A percentile compares a stretch with the other conserved stretches of the same genome.
Conservation (phyloP, 305 asterid species). For the Petunia hybrid region DNA sequence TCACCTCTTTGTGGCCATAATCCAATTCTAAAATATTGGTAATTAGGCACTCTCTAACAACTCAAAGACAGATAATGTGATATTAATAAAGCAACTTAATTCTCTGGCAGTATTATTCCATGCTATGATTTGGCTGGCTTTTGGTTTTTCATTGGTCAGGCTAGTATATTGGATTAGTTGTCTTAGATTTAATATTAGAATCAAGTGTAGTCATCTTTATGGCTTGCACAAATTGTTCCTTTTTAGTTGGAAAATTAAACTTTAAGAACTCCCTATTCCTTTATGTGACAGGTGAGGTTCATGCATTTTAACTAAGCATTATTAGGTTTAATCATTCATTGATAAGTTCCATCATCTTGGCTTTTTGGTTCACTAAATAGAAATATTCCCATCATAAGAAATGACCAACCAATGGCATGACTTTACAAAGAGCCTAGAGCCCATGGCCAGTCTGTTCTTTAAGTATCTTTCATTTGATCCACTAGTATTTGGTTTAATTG, state of each 20-base stretch:
- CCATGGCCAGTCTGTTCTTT: constrained; percentile 20
- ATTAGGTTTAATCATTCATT: constrained; percentile 32
- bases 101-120: background rate
- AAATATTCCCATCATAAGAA: constrained; percentile 20
- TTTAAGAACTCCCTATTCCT: background rate
- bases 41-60: constrained; percentile 15
- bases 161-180: background rate
- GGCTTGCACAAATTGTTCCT: background rate
- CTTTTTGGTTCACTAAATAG: constrained; percentile 1
- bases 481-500: background rate
- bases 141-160: background rate
- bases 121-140: background rate
- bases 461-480: constrained; percentile 16
- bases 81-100: constrained; percentile 9
- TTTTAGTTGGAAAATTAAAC: constrained; percentile 5
- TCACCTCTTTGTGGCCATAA: no score
- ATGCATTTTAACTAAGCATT: constrained; percentile 26
- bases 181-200: background rate
- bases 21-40: background rate
- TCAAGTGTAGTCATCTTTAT: background rate
- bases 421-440: constrained; percentile 4
- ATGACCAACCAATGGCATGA: constrained; percentile 22
- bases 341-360: background rate
- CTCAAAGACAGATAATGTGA: constrained; percentile 22
- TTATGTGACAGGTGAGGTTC: constrained; percentile 32